phyloP scores from a whole-genome alignment of 768 basidiomycete genomes.

The Dioszegia crocea region DNA sequence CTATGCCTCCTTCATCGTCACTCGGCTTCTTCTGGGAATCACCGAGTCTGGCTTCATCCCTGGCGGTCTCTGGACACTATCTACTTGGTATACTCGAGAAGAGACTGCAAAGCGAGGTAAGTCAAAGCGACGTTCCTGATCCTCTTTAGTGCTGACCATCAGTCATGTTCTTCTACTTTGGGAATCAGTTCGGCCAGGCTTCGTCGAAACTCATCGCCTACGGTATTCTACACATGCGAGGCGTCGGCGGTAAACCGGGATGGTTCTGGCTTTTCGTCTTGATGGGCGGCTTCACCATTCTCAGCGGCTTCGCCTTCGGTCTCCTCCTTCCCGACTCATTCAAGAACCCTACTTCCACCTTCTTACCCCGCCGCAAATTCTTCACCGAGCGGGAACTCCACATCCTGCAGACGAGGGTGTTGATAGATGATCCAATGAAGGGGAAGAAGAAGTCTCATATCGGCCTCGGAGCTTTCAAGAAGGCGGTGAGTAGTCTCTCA shows the following conservation, averaged over 20 bases:
- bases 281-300: slow-evolving; percentile 30
- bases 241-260: slow-evolving; percentile 14
- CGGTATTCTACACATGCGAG: slow-evolving; percentile 33
- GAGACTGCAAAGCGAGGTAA: slow-evolving; percentile 29
- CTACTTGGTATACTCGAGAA: slow-evolving; percentile 32
- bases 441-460: slow-evolving; percentile 14
- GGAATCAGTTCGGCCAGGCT: slow-evolving; percentile 23
- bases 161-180: slow-evolving; percentile 38
- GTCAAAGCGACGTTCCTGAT: no score
- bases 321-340: slow-evolving; percentile 39
- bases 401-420: slow-evolving; percentile 34
- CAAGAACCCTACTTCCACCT: slow-evolving; percentile 15
- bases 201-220: slow-evolving; percentile 31
- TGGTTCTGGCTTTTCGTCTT: slow-evolving; percentile 30
- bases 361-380: slow-evolving; percentile 24
- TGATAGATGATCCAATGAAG: slow-evolving; percentile 36
- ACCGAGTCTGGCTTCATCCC: slow-evolving; percentile 42
- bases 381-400: slow-evolving; percentile 32
- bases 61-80: slow-evolving; percentile 29
- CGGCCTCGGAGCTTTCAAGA: slow-evolving; percentile 9
- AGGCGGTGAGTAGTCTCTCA: slow-evolving; percentile 16
- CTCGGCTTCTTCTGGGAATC: slow-evolving; percentile 32
- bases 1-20: slow-evolving; percentile 30
- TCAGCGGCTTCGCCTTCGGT: slow-evolving; percentile 24
- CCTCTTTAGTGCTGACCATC: no score